These are phyloP conservation scores for Nitzschia sp. DNA, from an alignment of 108 stramenopile genomes.

Conservation along the genomic window DNA sequence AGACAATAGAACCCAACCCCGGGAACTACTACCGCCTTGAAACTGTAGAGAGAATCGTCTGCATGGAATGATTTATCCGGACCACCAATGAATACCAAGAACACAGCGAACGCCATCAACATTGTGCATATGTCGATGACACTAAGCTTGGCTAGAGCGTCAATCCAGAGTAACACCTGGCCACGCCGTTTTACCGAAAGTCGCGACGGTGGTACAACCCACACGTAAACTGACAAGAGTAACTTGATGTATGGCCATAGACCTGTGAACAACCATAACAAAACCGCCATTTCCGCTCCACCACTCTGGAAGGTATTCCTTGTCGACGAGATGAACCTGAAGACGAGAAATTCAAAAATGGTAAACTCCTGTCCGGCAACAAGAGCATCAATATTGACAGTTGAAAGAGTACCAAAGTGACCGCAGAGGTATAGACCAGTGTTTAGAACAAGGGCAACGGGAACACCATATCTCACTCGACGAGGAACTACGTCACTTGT, in stretches of 20 bases:
- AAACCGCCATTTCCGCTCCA: constrained; percentile 59
- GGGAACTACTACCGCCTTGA: constrained; percentile 41
- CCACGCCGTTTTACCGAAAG: constrained; percentile 52
- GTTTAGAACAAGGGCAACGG: constrained; percentile 53
- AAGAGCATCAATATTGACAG: constrained; percentile 48
- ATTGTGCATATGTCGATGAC: constrained; percentile 47
- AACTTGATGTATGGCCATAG: constrained; percentile 81
- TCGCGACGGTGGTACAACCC: constrained; percentile 54
- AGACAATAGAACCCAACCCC: constrained; percentile 44
- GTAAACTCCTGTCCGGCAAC: constrained; percentile 59
- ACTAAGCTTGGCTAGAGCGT: constrained; percentile 64
- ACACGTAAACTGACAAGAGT: constrained; percentile 45
- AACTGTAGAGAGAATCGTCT: constrained; percentile 27
- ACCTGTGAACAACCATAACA: constrained; percentile 65
- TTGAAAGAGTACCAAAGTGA: constrained; percentile 55
- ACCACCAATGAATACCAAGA: constrained; percentile 47
- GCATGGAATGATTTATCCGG: constrained; percentile 23
- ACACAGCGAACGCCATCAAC: constrained; percentile 31
- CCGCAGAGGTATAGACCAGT: constrained; percentile 61
- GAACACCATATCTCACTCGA: constrained; percentile 48
- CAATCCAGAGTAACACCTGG: constrained; percentile 64
- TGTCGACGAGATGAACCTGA: constrained; percentile 53
- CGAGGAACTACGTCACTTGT: constrained; percentile 39
- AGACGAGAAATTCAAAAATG: constrained; percentile 58
- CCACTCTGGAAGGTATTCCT: constrained; percentile 62